phyloP scores from a whole-genome alignment of 371 early-diverging fungal species.

The Actinomucor elegans region DNA sequence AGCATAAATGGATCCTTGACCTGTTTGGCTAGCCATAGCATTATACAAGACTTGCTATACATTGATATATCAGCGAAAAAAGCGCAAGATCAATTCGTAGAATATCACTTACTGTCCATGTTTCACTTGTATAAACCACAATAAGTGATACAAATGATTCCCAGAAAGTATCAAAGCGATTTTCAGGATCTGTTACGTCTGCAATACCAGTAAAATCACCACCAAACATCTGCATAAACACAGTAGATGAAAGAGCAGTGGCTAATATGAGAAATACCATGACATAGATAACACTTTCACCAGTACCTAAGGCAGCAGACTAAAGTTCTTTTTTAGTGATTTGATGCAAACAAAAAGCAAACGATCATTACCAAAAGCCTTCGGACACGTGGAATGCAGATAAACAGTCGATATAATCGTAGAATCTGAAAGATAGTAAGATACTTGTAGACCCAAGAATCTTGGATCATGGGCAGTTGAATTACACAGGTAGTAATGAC shows the following conservation, averaged over 20 bases:
- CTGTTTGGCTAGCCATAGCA: constrained; percentile 52
- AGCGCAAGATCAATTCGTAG: too few species aligned
- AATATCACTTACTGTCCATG: constrained; percentile 49
- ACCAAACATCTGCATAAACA: constrained; percentile 53
- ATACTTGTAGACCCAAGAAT: constrained; percentile 50
- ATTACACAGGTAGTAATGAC: constrained; percentile 55
- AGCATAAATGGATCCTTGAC: constrained; percentile 46
- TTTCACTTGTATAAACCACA: constrained; percentile 61
- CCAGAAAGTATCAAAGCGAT: constrained; percentile 51
- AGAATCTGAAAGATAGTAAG: constrained; percentile 56
- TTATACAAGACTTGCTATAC: constrained; percentile 47
- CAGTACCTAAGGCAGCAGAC: constrained; percentile 45
- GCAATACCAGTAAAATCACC: constrained; percentile 38
- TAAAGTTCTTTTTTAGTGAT: not conserved
- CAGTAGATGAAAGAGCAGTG: constrained; percentile 40
- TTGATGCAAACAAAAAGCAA: not conserved
- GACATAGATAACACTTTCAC: constrained; percentile 50
- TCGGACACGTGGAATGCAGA: constrained; percentile 55
- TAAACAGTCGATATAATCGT: constrained; percentile 52
- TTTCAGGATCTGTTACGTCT: constrained; percentile 16
- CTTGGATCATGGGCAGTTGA: constrained; percentile 54
- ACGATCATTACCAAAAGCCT: constrained; percentile 43
- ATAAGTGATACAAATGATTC: constrained; percentile 48
- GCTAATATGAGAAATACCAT: constrained; percentile 39
- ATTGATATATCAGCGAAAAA: not conserved